Conservation (phyloP, 768 basidiomycete species). For the Amanita muscaria region DNA sequence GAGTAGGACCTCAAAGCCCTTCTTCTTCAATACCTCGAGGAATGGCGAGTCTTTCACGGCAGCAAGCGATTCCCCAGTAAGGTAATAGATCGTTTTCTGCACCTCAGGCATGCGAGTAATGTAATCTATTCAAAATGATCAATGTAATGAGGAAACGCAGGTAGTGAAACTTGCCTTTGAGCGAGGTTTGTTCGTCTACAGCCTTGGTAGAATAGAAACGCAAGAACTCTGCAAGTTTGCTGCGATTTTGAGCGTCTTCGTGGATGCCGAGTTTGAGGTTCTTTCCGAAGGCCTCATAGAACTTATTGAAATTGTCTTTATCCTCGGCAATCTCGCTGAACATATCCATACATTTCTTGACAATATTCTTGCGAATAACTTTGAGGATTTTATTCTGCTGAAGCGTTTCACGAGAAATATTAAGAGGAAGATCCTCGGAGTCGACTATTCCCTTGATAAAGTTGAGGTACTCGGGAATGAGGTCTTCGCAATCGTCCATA, state of each 20-base stretch:
- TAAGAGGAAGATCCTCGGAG: conserved; percentile 98
- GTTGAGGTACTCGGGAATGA: conserved; percentile 99
- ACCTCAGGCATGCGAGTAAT: conserved; percentile 99
- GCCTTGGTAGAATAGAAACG: conserved; percentile 98
- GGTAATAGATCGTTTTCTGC: conserved; percentile 98
- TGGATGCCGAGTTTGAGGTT: conserved; percentile 99
- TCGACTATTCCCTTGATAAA: conserved; percentile 99
- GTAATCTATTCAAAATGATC: conserved; percentile 55
- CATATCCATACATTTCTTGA: conserved; percentile 95
- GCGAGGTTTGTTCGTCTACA: conserved; percentile 79
- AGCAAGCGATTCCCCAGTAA: conserved; percentile 94
- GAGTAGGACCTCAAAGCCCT: conserved; percentile 96
- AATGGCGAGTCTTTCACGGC: conserved; percentile 91
- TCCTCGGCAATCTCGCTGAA: conserved; percentile 97
- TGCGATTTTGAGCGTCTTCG: conserved; percentile 97
- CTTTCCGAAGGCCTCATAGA: conserved; percentile 98
- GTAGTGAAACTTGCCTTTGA: conserved; percentile 59
- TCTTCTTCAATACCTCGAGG: conserved; percentile 99
- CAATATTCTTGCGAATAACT: conserved; percentile 98
- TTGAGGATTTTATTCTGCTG: conserved; percentile 99
- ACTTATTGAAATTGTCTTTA: conserved; percentile 96
- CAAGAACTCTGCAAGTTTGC: conserved; percentile 98
- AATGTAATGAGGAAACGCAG: conserved; percentile 1
- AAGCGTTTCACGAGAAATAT: conserved; percentile 99
- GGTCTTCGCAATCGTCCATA: conserved; percentile 99